Evolutionary conservation across 441 rosid genomes (phyloP), one percentile per base, ranked within the genome.

Genomic region (Theobroma grandiflorum): DNA sequence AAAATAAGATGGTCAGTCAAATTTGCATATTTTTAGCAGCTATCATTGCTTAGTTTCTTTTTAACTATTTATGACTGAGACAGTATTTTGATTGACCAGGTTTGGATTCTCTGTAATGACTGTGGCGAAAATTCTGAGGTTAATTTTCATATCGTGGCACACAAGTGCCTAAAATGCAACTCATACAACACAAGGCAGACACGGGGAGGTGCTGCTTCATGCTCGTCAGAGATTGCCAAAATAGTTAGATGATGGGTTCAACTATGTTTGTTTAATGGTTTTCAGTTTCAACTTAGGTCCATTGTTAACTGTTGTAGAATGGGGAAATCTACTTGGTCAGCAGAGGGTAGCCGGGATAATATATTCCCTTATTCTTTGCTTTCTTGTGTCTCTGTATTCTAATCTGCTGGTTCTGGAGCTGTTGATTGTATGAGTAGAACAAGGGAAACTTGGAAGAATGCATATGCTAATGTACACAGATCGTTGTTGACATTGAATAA

Each of bases 91-190:
- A 38, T 37, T 26, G 47, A n/a, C 5, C 68, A 86, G 87, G 89
- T 86, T 61, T 87, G 88, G 89, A 87, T 87, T 53, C 85, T 85
- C 50, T 87, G 89, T 57, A 87, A 87, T 42, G 88, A 87, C 61
- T 87, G 89, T 42, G 88, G 85, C 68, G 83, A 79, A 71, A 72
- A 75, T 49, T 75, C 85, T 0, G 82, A 82, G 78, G 90, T 87
- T 4, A 79, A 81, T 9, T 87, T 79, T 74, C 88, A 87, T 55
- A 26, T 85, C 4, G 18, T 87, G 64, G 90, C 82, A 3, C 84
- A 79, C 81, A 87, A 85, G 79, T 87, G 88, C 65, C n/a, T 62
- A 11, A 82, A 75, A 65, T 87, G 90, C 86, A 85, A 74, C 42
- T 87, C 90, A 12, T 87, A 87, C 78, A 87, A 85, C 45, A 83